Evolutionary conservation across 2,329 filamentous ascomycete genomes (phyloP).

Genomic region (Cercospora sp.): DNA sequence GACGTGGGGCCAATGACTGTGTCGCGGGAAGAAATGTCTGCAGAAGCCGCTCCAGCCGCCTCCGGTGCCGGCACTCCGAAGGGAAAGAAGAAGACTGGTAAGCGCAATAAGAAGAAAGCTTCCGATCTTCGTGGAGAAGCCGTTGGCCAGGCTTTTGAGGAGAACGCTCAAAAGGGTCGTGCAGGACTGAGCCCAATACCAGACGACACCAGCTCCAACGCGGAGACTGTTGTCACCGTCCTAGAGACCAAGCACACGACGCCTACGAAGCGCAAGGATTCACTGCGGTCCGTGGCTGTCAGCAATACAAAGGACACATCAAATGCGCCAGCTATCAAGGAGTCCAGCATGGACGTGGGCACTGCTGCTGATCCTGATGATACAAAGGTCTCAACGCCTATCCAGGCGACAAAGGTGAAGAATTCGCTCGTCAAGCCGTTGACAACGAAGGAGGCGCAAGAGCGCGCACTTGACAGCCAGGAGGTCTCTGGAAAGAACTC

Average conservation of each 20-base stretch:
- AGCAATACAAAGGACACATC: background rate
- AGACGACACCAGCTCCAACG: constrained; percentile 9
- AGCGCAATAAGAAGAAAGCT: constrained; percentile 24
- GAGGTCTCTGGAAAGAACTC: background rate
- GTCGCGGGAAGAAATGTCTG: constrained; percentile 4
- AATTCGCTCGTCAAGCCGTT: background rate
- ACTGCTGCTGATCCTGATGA: background rate
- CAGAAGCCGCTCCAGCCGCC: constrained; percentile 23
- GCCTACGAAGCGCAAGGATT: constrained; percentile 12
- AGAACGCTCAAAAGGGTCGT: constrained; percentile 10
- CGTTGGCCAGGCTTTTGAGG: constrained; percentile 4
- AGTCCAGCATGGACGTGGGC: background rate
- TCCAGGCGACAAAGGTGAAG: background rate
- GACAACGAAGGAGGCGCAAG: constrained; percentile 9
- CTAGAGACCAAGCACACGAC: constrained; percentile 1
- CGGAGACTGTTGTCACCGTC: constrained; percentile 6
- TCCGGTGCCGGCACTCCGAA: constrained; percentile 29
- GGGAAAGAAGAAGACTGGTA: constrained; percentile 19
- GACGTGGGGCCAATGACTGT: background rate
- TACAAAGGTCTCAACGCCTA: background rate
- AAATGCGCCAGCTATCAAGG: background rate
- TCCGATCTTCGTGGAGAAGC: constrained; percentile 10
- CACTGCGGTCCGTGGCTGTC: background rate
- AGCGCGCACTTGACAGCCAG: background rate
- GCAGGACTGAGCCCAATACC: background rate